Percentiles rank a stretch among this genome's conserved stretches.
These are phyloP conservation scores for Brasenia schreberi DNA, from an alignment of 164 flowering plant genomes.

Conservation along the genomic window DNA sequence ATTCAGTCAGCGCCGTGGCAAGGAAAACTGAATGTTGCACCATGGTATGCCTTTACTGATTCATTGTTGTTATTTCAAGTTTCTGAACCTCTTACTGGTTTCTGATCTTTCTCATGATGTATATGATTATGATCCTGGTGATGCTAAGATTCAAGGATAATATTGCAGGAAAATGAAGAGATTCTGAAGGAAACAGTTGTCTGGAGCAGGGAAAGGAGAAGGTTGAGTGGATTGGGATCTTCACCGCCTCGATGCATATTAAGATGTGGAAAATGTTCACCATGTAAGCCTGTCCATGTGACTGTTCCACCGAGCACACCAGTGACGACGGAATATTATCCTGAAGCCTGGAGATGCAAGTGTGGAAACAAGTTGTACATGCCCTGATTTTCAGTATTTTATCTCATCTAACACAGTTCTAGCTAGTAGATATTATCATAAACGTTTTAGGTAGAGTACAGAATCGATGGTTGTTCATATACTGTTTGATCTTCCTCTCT, in stretches of 20 bases:
- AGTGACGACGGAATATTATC: constrained; percentile 61
- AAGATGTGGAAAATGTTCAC: constrained; percentile 55
- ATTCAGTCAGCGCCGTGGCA: not conserved
- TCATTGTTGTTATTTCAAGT: not conserved
- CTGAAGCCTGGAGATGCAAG: constrained; percentile 79
- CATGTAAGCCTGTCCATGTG: constrained; percentile 66
- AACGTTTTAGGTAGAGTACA: too few relatives aligned
- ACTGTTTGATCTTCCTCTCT: too few relatives aligned
- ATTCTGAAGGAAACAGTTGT: not conserved
- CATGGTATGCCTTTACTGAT: not conserved
- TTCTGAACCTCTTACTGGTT: too few relatives aligned
- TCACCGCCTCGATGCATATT: constrained; percentile 51
- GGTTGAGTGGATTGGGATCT: constrained; percentile 42
- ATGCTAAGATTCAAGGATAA: not conserved
- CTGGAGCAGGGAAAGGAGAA: constrained; percentile 18
- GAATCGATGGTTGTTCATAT: too few relatives aligned
- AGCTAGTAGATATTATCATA: too few relatives aligned
- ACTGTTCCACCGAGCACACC: constrained; percentile 66
- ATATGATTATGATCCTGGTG: not conserved
- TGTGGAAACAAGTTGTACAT: constrained; percentile 63
- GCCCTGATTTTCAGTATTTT: constrained; percentile 22
- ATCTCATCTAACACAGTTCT: too few relatives aligned
- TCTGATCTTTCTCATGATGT: not conserved
- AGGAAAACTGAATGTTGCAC: not conserved
- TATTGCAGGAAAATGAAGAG: not conserved